Evolutionary conservation across 257 asterid genomes (phyloP), one percentile per base, ranked within the genome.

Genomic region (Solanum lignicaule): DNA sequence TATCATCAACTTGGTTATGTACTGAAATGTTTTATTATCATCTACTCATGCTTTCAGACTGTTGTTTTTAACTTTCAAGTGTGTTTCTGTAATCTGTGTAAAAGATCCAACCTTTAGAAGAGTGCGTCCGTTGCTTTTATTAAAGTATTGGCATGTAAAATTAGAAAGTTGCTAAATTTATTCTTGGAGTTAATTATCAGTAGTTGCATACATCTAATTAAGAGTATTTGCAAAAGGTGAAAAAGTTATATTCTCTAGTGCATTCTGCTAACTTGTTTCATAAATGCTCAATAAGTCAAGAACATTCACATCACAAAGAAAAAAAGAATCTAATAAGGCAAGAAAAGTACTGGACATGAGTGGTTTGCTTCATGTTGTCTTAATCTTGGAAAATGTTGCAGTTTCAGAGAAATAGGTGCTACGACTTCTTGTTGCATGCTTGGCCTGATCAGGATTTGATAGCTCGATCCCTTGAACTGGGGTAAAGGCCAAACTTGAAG

Each of bases 401-500:
- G 72, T 25, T 27, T 65, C 33, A 2, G 72, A 65, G 72, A 65
- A 65, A 65, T 65, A 65, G 71, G 31, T 62, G 31, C 71, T 62
- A 65, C 1, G 71, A 65, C 72, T 65, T 65, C 4, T 29, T 32
- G 72, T 5, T 65, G 32, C 32, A 11, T 65, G 33, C 32, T 65
- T 65, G 18, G 32, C 32, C 33, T 65, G 72, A 25, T 65, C 18
- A n/a, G 72, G 72, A 65, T 65, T 65, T 65, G 72, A 65, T 65
- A 65, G 72, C 16, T n/a, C 32, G 32, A 65, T 65, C 32, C 72
- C 99, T 98, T 97, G 99, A 89, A 97, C 98, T 15, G 99, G 99
- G 8, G 99, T 97, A 90, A 97, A 95, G 85, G 98, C 98, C 92
- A 97, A 91, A 88, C 98, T 95, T 86, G 99, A 97, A 18, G 98